phyloP scores from a whole-genome alignment of 139 green algal genomes.

The Tetraselmis chui region DNA sequence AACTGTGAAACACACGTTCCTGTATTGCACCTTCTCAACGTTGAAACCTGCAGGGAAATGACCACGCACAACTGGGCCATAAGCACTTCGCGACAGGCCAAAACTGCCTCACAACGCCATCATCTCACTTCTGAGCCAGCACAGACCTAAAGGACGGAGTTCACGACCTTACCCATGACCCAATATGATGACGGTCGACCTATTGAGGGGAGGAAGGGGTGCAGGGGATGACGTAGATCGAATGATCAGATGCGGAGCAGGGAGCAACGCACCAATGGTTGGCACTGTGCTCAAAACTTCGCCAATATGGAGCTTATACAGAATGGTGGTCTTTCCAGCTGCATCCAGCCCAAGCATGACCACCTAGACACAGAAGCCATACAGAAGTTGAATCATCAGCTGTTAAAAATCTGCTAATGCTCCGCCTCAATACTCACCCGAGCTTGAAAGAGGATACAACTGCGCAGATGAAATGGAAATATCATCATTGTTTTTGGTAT shows the following conservation, averaged over 20 bases:
- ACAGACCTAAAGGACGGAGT: neutral
- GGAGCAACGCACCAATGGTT: neutral
- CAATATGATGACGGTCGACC: neutral
- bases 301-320: constrained; percentile 98
- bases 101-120: neutral
- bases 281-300: constrained; percentile 81
- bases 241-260: neutral
- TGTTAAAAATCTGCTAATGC: too few species aligned
- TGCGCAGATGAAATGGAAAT: too few species aligned
- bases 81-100: neutral
- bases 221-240: neutral
- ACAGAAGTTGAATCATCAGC: too few species aligned
- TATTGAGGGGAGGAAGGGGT: neutral
- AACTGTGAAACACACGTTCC: constrained; percentile 91
- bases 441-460: too few species aligned
- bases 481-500: too few species aligned
- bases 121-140: neutral
- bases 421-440: too few species aligned
- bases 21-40: constrained; percentile 95
- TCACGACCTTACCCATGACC: neutral
- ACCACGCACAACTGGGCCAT: neutral
- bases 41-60: constrained; percentile 88
- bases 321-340: constrained; percentile 96
- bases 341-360: constrained; percentile 91
- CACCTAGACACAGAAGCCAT: too few species aligned